phyloP scores from a whole-genome alignment of 75 land plant genomes.

The Selaginella tamariscina region DNA sequence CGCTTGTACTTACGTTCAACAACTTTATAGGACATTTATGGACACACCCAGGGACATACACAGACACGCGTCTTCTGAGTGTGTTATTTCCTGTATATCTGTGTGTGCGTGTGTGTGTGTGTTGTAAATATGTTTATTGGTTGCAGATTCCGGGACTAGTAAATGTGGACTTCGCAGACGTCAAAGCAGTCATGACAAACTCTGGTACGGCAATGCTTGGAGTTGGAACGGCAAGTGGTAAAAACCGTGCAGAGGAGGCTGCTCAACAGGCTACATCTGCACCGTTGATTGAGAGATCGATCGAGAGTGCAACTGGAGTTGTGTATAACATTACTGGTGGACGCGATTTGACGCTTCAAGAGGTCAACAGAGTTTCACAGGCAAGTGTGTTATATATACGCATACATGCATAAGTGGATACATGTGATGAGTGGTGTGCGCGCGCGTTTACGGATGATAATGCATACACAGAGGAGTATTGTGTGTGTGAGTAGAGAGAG shows the following conservation, averaged over 20 bases:
- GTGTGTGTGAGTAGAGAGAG: no score
- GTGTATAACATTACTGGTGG: conserved; percentile 96
- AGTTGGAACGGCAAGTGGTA: conserved; percentile 79
- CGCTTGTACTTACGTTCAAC: no score
- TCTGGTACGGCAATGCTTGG: conserved; percentile 96
- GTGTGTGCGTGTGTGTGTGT: no score
- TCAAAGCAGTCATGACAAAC: conserved; percentile 78
- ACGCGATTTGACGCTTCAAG: conserved; percentile 85
- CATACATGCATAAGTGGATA: background rate
- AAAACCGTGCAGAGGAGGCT: conserved; percentile 93
- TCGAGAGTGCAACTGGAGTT: conserved; percentile 87
- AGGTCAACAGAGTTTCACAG: conserved; percentile 91
- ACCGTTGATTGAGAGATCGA: conserved; percentile 77
- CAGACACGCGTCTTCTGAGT: no score
- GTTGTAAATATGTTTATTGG: no score
- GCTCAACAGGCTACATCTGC: conserved; percentile 93
- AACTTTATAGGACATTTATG: no score
- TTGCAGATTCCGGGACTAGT: conserved; percentile 92
- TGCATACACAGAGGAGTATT: no score
- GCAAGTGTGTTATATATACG: conserved; percentile 17
- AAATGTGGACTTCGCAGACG: conserved; percentile 97
- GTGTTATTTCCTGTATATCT: no score
- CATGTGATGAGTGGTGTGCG: no score
- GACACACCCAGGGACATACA: no score
- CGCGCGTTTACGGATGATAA: no score